These are phyloP conservation scores for Aspergillus eucalypticola DNA, from an alignment of 2,329 filamentous ascomycete species.

Conservation along the genomic window DNA sequence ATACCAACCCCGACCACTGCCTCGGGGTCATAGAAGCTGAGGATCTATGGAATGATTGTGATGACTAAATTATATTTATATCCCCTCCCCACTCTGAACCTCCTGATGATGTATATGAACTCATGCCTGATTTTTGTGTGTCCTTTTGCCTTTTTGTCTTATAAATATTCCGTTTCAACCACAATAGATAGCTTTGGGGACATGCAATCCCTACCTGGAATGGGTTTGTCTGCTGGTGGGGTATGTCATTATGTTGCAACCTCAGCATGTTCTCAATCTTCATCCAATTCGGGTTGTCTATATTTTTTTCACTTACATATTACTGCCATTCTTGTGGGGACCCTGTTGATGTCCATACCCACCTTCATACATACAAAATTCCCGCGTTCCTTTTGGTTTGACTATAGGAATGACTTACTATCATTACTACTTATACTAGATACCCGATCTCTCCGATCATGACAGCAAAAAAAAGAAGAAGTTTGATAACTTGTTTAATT, in stretches of 20 bases:
- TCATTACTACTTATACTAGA: too few species aligned
- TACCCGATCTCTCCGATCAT: background rate
- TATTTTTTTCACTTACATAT: too few species aligned
- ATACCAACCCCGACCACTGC: constrained; percentile 23
- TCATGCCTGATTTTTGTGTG: background rate
- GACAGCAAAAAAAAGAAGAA: background rate
- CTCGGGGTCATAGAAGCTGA: constrained; percentile 36
- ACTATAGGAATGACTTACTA: too few species aligned
- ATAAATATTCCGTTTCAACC: background rate
- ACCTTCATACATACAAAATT: too few species aligned
- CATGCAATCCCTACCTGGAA: background rate
- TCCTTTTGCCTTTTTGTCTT: background rate
- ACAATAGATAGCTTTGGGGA: background rate
- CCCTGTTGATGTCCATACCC: too few species aligned
- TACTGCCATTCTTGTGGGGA: too few species aligned
- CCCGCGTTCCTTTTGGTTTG: too few species aligned
- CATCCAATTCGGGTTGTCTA: background rate
- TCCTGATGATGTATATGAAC: constrained; percentile 20
- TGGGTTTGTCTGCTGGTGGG: background rate
- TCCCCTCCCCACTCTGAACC: background rate
- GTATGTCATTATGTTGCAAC: too few species aligned
- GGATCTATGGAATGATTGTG: constrained; percentile 28
- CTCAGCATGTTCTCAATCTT: background rate
- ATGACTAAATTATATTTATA: constrained; percentile 7
- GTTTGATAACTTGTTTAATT: background rate